phyloP scores from a whole-genome alignment of 352 stramenopile species.

The Phytopythium sindhum region DNA sequence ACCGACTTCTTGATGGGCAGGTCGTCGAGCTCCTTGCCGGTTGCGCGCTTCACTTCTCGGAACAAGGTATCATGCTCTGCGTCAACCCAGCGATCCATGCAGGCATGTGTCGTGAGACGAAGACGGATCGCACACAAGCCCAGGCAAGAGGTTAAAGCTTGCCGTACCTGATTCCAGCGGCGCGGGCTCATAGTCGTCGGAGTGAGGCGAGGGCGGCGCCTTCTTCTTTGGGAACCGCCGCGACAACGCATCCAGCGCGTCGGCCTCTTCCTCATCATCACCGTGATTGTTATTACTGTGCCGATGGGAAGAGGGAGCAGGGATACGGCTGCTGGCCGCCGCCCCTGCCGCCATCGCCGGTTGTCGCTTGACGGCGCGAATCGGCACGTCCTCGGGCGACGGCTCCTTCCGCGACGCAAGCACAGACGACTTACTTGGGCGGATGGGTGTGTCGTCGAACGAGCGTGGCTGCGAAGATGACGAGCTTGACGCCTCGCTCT shows the following conservation, averaged over 20 bases:
- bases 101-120: background rate
- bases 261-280: slow-evolving; percentile 23
- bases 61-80: slow-evolving; percentile 81
- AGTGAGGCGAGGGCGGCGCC: slow-evolving; percentile 16
- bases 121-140: background rate
- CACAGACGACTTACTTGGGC: slow-evolving; percentile 30
- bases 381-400: slow-evolving; percentile 12
- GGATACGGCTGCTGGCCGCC: slow-evolving; percentile 17
- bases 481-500: slow-evolving; percentile 24
- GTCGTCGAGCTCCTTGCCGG: slow-evolving; percentile 64
- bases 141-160: background rate
- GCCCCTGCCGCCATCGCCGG: slow-evolving; percentile 13
- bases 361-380: slow-evolving; percentile 11
- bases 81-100: slow-evolving; percentile 2
- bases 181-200: slow-evolving; percentile 12
- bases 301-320: background rate
- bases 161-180: slow-evolving; percentile 47
- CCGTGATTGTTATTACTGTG: slow-evolving; percentile 57
- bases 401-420: slow-evolving; percentile 17
- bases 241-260: slow-evolving; percentile 65
- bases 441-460: slow-evolving; percentile 44
- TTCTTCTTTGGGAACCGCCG: slow-evolving; percentile 67
- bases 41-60: slow-evolving; percentile 76
- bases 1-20: slow-evolving; percentile 42
- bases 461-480: slow-evolving; percentile 11